Conservation (phyloP, 2,329 filamentous ascomycete species). For the Ceratocystis diversiconidia region DNA sequence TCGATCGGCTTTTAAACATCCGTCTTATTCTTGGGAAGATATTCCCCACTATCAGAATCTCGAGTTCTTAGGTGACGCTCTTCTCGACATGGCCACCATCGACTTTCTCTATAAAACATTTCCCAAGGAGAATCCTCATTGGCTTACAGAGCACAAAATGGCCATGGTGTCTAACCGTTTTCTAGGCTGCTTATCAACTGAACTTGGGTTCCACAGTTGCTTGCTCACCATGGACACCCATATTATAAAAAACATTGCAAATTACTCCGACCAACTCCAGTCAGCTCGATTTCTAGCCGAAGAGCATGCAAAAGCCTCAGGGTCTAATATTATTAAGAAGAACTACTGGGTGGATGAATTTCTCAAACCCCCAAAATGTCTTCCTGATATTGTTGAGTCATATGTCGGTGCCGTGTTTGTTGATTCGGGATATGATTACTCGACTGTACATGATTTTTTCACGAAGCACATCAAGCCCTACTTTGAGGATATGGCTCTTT, state of each 20-base stretch:
- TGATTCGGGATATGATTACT: constrained; percentile 68
- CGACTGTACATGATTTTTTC: constrained; percentile 63
- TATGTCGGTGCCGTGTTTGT: constrained; percentile 86
- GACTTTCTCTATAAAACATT: constrained; percentile 66
- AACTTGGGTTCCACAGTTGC: constrained; percentile 62
- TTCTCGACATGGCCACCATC: constrained; percentile 76
- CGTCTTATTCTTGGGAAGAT: constrained; percentile 62
- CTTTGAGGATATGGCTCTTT: constrained; percentile 75
- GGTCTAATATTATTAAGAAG: constrained; percentile 32
- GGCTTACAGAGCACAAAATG: constrained; percentile 98
- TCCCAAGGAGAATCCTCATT: constrained; percentile 75
- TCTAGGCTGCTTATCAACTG: constrained; percentile 65
- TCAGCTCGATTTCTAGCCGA: constrained; percentile 24
- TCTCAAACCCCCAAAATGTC: constrained; percentile 52
- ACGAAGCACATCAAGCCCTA: constrained; percentile 56
- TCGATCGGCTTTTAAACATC: constrained; percentile 75
- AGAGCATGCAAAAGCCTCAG: constrained; percentile 25
- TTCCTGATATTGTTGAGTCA: constrained; percentile 79
- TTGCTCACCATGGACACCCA: constrained; percentile 41
- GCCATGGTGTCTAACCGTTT: constrained; percentile 99
- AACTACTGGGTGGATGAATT: constrained; percentile 55
- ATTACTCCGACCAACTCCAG: constrained; percentile 22
- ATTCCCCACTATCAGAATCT: constrained; percentile 81
- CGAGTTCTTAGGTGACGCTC: constrained; percentile 80
- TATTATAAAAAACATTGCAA: constrained; percentile 21